These are phyloP conservation scores for Enterocytospora artemiae DNA, from an alignment of 371 early-diverging fungal genomes.

Conservation along the genomic window DNA sequence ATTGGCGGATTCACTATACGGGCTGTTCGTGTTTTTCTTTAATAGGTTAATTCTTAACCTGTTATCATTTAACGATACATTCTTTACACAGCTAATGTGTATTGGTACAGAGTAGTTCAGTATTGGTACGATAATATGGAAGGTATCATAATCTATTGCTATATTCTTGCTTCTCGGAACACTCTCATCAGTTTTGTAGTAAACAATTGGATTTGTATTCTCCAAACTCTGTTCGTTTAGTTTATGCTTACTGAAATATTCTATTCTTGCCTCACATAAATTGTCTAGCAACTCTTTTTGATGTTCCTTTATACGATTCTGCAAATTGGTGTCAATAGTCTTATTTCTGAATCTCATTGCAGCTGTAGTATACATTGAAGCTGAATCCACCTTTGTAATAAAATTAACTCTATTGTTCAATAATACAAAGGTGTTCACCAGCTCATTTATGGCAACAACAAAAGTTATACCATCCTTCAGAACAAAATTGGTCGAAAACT, in stretches of 20 bases:
- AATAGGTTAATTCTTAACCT: conserved; percentile 80
- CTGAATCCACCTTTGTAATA: conserved; percentile 23
- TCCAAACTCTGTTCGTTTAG: conserved; percentile 9
- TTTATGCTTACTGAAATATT: conserved; percentile 43
- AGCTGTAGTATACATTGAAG: conserved; percentile 20
- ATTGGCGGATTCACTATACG: conserved; percentile 40
- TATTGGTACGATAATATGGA: conserved; percentile 81
- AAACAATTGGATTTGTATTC: conserved; percentile 15
- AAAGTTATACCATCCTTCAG: conserved; percentile 28
- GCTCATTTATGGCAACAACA: conserved; percentile 16
- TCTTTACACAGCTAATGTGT: conserved; percentile 88
- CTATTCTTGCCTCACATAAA: conserved; percentile 52
- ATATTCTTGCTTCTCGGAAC: conserved; percentile 61
- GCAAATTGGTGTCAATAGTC: conserved; percentile 51
- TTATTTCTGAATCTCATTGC: conserved; percentile 49
- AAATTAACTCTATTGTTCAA: conserved; percentile 24
- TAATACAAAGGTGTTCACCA: conserved; percentile 40
- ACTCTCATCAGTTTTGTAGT: conserved; percentile 52
- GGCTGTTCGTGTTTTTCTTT: conserved; percentile 72
- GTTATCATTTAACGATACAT: conserved; percentile 76
- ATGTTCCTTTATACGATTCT: conserved; percentile 55
- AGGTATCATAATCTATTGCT: conserved; percentile 72
- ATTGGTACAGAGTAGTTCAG: conserved; percentile 92
- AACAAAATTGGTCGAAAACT: conserved; percentile 33
- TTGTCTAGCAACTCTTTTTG: conserved; percentile 58